phyloP scores from a whole-genome alignment of 208 protist species.

The Crithidia fasciculata region DNA sequence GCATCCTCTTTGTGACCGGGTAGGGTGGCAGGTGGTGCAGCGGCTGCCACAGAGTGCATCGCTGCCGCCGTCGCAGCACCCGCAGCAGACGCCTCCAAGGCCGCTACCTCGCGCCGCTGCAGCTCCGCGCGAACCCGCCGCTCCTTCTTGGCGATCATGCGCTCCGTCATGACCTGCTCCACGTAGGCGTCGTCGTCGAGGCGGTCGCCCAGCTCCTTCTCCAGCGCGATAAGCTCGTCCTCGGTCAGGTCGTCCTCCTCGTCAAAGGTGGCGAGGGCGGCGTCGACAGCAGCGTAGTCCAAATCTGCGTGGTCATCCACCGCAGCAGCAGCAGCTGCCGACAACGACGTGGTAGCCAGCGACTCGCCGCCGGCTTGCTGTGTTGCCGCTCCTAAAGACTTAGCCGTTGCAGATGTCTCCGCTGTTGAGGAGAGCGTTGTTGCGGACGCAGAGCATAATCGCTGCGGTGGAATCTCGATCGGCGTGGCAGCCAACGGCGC shows the following conservation, averaged over 20 bases:
- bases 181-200: conserved; percentile 77
- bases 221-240: conserved; percentile 81
- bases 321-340: background rate
- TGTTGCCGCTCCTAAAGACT: background rate
- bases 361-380: background rate
- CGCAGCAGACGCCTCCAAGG: background rate
- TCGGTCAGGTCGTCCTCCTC: conserved; percentile 81
- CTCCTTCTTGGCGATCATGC: conserved; percentile 88
- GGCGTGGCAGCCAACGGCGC: background rate
- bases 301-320: background rate
- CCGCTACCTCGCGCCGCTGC: conserved; percentile 9
- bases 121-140: conserved; percentile 58
- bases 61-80: background rate
- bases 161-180: conserved; percentile 78
- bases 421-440: background rate
- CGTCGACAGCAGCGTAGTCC: conserved; percentile 28
- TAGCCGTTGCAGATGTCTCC: background rate
- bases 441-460: too few relatives aligned
- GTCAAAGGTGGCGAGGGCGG: conserved; percentile 64
- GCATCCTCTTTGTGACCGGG: background rate
- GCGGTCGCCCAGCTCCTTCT: conserved; percentile 68
- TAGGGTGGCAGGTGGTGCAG: background rate
- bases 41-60: background rate
- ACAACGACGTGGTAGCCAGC: background rate
- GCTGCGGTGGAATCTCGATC: too few relatives aligned